These are phyloP conservation scores for Fomitopsis serialis DNA, from an alignment of 768 basidiomycete genomes.

Conservation along the genomic window DNA sequence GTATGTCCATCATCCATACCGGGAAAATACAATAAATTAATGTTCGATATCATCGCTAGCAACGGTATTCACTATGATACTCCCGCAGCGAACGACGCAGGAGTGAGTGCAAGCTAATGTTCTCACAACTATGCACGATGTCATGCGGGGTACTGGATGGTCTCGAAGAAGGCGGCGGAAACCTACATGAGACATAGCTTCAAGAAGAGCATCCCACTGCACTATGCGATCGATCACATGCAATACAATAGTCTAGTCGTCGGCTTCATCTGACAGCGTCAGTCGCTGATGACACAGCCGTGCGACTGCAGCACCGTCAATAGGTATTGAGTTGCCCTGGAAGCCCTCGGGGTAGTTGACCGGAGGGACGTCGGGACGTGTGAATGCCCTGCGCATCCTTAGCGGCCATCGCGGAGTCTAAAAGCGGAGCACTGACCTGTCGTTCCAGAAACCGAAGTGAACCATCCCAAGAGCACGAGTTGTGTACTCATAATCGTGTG, in stretches of 20 bases:
- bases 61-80: background rate
- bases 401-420: background rate
- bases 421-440: slow-evolving; percentile 38
- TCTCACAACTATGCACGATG: background rate
- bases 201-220: too few relatives aligned
- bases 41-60: background rate
- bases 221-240: too few relatives aligned
- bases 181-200: background rate
- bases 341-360: slow-evolving; percentile 84
- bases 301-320: slow-evolving; percentile 69
- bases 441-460: slow-evolving; percentile 83
- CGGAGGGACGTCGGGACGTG: slow-evolving; percentile 63
- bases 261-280: slow-evolving; percentile 51
- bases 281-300: slow-evolving; percentile 53
- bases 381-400: slow-evolving; percentile 52
- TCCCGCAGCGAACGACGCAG: background rate
- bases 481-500: slow-evolving; percentile 81
- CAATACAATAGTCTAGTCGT: slow-evolving; percentile 49
- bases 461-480: slow-evolving; percentile 77
- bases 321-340: slow-evolving; percentile 79
- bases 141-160: background rate
- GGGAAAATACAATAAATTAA: background rate
- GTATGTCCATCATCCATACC: background rate
- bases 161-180: background rate
- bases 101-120: background rate